Conservation (phyloP, 208 protist species). For the Strigomonas culicis region DNA sequence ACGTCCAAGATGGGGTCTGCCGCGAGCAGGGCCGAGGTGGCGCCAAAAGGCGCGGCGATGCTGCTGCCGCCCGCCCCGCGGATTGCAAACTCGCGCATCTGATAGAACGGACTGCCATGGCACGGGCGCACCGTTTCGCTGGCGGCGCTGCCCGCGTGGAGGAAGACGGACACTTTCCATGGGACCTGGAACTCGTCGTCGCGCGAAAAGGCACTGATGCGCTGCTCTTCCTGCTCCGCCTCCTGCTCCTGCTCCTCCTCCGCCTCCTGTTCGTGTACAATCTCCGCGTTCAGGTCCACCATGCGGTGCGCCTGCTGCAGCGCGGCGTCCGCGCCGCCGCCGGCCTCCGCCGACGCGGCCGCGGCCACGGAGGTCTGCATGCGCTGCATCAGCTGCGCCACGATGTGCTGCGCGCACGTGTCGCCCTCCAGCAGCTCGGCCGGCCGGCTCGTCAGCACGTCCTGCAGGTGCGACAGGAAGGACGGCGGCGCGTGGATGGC, state of each 20-base stretch:
- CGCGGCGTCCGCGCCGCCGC: not conserved
- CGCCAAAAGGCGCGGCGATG: slow-evolving; percentile 10
- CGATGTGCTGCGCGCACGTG: slow-evolving; percentile 22
- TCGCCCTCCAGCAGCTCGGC: slow-evolving; percentile 41
- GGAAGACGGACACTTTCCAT: slow-evolving; percentile 63
- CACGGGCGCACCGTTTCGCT: slow-evolving; percentile 22
- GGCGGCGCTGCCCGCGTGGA: slow-evolving; percentile 18
- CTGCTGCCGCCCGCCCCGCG: slow-evolving; percentile 1
- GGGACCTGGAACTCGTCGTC: slow-evolving; percentile 87
- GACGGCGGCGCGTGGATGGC: slow-evolving; percentile 28
- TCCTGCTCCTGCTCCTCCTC: slow-evolving; percentile 88
- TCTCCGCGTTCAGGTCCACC: slow-evolving; percentile 72
- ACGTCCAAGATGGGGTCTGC: slow-evolving; percentile 60
- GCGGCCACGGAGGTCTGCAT: slow-evolving; percentile 21
- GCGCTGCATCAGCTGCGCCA: slow-evolving; percentile 35
- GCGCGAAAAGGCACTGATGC: slow-evolving; percentile 64
- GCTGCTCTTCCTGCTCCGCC: slow-evolving; percentile 77
- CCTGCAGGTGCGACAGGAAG: slow-evolving; percentile 57
- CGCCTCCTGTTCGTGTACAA: slow-evolving; percentile 85
- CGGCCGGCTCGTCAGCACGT: slow-evolving; percentile 28
- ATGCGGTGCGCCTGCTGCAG: slow-evolving; percentile 30
- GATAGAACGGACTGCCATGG: slow-evolving; percentile 51
- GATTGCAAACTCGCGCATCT: slow-evolving; percentile 61
- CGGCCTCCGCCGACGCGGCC: not conserved
- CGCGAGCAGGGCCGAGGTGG: not conserved